Conservation (phyloP, 2,329 filamentous ascomycete species). For the Sporothrix globosa region DNA sequence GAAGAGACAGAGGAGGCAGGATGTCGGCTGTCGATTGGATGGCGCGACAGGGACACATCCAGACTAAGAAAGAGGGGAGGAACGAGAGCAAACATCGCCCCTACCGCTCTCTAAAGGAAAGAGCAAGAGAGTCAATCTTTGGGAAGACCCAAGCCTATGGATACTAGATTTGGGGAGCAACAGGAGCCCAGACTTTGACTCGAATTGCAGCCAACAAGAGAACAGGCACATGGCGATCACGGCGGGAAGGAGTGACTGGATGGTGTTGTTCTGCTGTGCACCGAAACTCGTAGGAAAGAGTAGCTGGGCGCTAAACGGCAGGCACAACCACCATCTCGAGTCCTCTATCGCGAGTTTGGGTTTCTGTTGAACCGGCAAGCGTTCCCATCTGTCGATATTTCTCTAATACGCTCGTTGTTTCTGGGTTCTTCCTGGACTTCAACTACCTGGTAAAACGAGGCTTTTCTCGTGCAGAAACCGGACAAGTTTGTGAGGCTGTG, state of each 20-base stretch:
- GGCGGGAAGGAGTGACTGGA: conserved; percentile 22
- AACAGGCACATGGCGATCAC: not conserved
- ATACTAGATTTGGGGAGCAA: not conserved
- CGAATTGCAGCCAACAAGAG: not conserved
- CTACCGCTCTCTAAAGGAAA: not conserved
- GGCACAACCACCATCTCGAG: not conserved
- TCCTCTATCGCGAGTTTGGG: not conserved
- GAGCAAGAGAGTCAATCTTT: not conserved
- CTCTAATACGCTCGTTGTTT: not conserved
- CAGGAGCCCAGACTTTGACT: conserved; percentile 8
- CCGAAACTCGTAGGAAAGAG: not conserved
- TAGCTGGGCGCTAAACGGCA: not conserved
- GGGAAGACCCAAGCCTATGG: conserved; percentile 14
- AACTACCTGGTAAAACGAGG: not conserved
- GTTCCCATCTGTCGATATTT: not conserved
- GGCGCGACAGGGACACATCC: conserved; percentile 16
- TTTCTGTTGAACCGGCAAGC: not conserved
- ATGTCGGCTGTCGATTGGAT: conserved; percentile 27
- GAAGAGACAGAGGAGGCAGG: conserved; percentile 3
- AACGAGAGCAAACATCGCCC: conserved; percentile 16
- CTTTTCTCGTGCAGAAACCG: not conserved
- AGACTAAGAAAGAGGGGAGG: conserved; percentile 1
- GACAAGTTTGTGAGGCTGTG: not conserved
- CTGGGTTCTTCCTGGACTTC: too few species aligned
- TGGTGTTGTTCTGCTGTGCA: not conserved